Conservation (phyloP, 352 stramenopile genomes). For the Stramenopiles sp. region DNA sequence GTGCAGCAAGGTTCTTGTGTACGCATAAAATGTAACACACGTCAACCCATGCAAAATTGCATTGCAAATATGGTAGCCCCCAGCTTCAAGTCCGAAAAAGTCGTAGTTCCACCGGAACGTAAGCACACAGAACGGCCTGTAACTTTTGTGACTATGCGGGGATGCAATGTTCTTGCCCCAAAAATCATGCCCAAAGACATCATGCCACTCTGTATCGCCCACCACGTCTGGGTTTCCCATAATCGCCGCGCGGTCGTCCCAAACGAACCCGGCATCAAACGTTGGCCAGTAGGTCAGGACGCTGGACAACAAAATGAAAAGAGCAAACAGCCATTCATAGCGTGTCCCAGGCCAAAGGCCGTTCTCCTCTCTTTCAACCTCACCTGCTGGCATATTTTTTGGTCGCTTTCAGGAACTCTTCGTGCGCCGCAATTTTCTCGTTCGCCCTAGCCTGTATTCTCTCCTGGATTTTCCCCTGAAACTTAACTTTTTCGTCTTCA, state of each 20-base stretch:
- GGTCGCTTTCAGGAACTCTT: not conserved
- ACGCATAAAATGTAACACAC: conserved; percentile 35
- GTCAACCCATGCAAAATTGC: conserved; percentile 38
- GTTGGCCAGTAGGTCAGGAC: conserved; percentile 16
- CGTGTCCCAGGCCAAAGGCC: not conserved
- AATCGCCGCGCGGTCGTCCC: conserved; percentile 62
- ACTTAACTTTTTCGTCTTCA: not conserved
- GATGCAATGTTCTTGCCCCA: conserved; percentile 47
- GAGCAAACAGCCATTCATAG: not conserved
- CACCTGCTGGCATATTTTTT: not conserved
- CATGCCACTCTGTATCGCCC: conserved; percentile 20
- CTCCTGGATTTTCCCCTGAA: not conserved
- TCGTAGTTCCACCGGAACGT: conserved; percentile 42
- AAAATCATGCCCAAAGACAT: conserved; percentile 55
- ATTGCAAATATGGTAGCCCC: conserved; percentile 48
- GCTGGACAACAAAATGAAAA: not conserved
- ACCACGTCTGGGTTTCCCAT: conserved; percentile 37
- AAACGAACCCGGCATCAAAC: conserved; percentile 46
- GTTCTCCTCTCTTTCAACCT: not conserved
- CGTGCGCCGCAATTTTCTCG: not conserved
- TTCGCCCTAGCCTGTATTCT: not conserved
- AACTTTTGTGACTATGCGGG: conserved; percentile 56
- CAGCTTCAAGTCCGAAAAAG: conserved; percentile 30
- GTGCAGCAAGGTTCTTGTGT: conserved; percentile 10
- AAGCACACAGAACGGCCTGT: conserved; percentile 48